These are phyloP conservation scores for Leccinellum rugosiceps DNA, from an alignment of 768 basidiomycete genomes.

Conservation along the genomic window DNA sequence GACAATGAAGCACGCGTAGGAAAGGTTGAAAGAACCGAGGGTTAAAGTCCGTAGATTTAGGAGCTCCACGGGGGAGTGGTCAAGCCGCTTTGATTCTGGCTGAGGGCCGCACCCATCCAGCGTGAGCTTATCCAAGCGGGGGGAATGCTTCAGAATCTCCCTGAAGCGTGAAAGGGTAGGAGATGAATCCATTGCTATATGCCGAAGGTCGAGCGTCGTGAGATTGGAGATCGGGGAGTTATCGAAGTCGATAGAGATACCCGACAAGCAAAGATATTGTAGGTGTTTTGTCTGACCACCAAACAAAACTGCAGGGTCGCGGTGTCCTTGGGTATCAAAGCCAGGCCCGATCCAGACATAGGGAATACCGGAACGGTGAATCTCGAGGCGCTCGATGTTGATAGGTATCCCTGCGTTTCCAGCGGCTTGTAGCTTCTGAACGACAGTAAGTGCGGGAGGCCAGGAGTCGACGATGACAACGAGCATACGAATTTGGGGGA, in stretches of 20 bases:
- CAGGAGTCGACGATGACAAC: conserved; percentile 55
- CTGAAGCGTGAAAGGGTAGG: conserved; percentile 53
- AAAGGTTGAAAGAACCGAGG: conserved; percentile 52
- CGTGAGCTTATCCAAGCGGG: conserved; percentile 50
- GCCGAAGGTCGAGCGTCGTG: conserved; percentile 62
- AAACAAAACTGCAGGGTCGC: conserved; percentile 45
- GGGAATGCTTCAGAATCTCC: conserved; percentile 47
- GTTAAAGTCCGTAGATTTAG: conserved; percentile 49
- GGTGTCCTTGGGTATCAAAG: conserved; percentile 35
- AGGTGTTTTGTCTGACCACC: conserved; percentile 46
- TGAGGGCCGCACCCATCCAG: conserved; percentile 63
- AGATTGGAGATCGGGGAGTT: conserved; percentile 48
- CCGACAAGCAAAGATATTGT: conserved; percentile 51
- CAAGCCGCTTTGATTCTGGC: conserved; percentile 26
- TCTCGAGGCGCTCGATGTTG: conserved; percentile 58
- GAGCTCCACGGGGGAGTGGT: conserved; percentile 43
- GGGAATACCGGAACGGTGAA: conserved; percentile 54
- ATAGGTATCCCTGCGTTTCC: conserved; percentile 35
- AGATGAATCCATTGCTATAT: conserved; percentile 50
- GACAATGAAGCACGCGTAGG: conserved; percentile 47
- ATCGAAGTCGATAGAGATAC: conserved; percentile 61
- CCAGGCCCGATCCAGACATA: conserved; percentile 44
- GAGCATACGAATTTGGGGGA: conserved; percentile 58
- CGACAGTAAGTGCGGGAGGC: conserved; percentile 48
- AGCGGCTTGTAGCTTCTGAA: conserved; percentile 45